A percentile compares a stretch with the other conserved stretches of the same genome.
These are phyloP conservation scores for Ceratobasidium sp. DNA, from an alignment of 1,284 basidiomycete species.

Conservation along the genomic window DNA sequence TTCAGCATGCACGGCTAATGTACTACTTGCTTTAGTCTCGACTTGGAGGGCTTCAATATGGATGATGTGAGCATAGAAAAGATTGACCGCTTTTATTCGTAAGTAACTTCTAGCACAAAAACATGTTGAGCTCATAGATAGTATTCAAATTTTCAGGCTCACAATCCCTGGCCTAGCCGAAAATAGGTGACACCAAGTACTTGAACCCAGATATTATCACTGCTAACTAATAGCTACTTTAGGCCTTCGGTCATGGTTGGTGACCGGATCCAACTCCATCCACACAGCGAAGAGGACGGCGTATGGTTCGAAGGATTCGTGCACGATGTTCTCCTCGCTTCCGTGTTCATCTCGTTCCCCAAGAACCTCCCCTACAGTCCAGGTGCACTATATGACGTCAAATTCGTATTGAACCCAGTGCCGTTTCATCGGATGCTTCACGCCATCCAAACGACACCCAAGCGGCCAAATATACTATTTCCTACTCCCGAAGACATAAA, in stretches of 20 bases:
- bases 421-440: slow-evolving; percentile 63
- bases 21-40: slow-evolving; percentile 44
- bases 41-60: slow-evolving; percentile 64
- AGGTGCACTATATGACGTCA: slow-evolving; percentile 54
- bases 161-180: slow-evolving; percentile 66
- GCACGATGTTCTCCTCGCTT: slow-evolving; percentile 57
- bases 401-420: slow-evolving; percentile 62
- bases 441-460: slow-evolving; percentile 56
- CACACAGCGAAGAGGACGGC: slow-evolving; percentile 43
- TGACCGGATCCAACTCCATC: slow-evolving; percentile 59
- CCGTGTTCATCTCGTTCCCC: slow-evolving; percentile 63
- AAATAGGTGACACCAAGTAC: slow-evolving; percentile 57
- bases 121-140: background rate
- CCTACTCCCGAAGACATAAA: slow-evolving; percentile 49
- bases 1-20: background rate
- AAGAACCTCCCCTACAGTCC: slow-evolving; percentile 51
- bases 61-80: slow-evolving; percentile 49
- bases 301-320: slow-evolving; percentile 65
- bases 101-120: no score
- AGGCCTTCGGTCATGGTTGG: slow-evolving; percentile 59
- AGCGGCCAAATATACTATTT: slow-evolving; percentile 54
- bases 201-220: background rate
- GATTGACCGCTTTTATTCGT: slow-evolving; percentile 34
- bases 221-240: background rate
- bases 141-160: slow-evolving; percentile 52